phyloP scores from a whole-genome alignment of 106 monocot species.

The Dendrobium catenatum region DNA sequence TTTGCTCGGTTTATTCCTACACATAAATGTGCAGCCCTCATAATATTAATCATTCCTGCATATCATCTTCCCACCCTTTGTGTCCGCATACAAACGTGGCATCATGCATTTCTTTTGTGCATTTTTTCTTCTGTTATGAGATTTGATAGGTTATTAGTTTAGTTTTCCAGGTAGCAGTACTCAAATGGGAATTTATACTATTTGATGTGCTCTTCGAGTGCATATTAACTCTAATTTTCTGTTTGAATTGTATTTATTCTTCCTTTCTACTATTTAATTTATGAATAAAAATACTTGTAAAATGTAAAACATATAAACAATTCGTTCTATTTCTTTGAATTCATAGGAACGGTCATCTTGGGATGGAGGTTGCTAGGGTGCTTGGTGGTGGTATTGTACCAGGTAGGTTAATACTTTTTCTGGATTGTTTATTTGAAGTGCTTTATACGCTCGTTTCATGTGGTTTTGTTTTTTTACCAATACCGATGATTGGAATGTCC shows the following conservation, averaged over 20 bases:
- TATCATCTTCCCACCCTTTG: background rate
- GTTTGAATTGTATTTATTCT: background rate
- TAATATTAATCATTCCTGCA: background rate
- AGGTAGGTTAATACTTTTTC: constrained; percentile 30
- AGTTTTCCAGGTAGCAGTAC: background rate
- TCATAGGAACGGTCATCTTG: constrained; percentile 69
- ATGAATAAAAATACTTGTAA: background rate
- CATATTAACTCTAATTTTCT: background rate
- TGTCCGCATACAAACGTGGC: background rate
- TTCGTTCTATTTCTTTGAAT: background rate
- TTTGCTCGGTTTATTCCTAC: background rate
- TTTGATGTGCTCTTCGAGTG: background rate
- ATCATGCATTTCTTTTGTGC: background rate
- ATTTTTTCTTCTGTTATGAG: background rate
- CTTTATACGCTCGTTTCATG: background rate
- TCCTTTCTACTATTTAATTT: background rate
- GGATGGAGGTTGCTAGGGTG: constrained; percentile 88
- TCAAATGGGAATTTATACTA: background rate
- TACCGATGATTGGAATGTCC: background rate
- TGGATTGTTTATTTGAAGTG: constrained; percentile 3
- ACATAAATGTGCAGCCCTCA: background rate
- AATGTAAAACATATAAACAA: background rate
- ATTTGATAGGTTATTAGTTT: background rate
- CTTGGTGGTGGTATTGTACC: constrained; percentile 98
- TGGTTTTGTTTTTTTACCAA: background rate